A percentile compares a stretch with the other conserved stretches of the same genome.
Conservation (phyloP, 2,329 filamentous ascomycete species). For the Sphaerulina musiva region DNA sequence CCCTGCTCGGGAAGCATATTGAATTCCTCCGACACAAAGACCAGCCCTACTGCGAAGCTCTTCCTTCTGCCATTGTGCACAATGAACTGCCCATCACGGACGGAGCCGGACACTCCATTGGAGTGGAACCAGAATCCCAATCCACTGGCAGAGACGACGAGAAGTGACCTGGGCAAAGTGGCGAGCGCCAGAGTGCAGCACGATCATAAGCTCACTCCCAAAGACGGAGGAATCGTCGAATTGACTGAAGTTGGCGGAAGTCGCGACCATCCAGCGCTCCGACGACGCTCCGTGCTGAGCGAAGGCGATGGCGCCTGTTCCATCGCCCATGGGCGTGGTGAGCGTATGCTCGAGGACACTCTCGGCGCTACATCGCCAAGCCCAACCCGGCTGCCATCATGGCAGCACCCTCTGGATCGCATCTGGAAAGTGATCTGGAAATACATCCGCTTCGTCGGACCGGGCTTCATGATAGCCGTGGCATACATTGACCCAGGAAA, state of each 20-base stretch:
- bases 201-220: conserved; percentile 36
- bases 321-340: conserved; percentile 23
- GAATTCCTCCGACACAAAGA: neutral
- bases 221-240: conserved; percentile 27
- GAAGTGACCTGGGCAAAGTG: conserved; percentile 56
- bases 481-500: conserved; percentile 52
- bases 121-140: conserved; percentile 59
- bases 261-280: conserved; percentile 11
- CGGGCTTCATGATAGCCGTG: conserved; percentile 56
- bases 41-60: too few relatives aligned
- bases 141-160: conserved; percentile 52
- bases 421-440: conserved; percentile 32
- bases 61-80: neutral
- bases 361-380: conserved; percentile 17
- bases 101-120: conserved; percentile 48
- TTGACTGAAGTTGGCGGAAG: conserved; percentile 14
- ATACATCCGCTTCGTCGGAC: conserved; percentile 55
- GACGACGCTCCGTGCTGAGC: conserved; percentile 7
- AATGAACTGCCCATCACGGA: conserved; percentile 64
- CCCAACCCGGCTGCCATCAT: conserved; percentile 18
- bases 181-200: conserved; percentile 52
- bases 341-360: conserved; percentile 24
- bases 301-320: conserved; percentile 16
- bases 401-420: conserved; percentile 18
- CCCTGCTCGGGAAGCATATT: neutral